phyloP scores from a whole-genome alignment of 306 rosid genomes.

The Fragaria ananassa region DNA sequence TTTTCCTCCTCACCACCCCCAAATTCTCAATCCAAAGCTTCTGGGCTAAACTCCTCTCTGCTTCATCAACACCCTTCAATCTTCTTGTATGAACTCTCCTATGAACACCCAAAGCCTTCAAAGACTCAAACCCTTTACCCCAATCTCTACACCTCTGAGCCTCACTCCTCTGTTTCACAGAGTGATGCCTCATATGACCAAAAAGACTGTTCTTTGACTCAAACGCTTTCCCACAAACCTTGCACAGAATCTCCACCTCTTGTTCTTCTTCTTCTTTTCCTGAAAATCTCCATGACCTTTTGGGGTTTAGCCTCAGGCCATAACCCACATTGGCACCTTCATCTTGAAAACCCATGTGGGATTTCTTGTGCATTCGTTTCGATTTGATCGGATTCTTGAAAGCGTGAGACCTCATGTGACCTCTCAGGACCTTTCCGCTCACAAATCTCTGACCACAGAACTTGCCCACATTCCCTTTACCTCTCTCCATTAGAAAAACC shows the following conservation, averaged over 20 bases:
- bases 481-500: slow-evolving; percentile 20
- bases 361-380: slow-evolving; percentile 6
- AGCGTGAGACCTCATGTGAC: slow-evolving; percentile 48
- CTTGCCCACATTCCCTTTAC: slow-evolving; percentile 34
- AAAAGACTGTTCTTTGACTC: slow-evolving; percentile 35
- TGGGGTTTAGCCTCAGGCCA: slow-evolving; percentile 47
- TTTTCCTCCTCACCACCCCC: slow-evolving; percentile 32
- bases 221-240: slow-evolving; percentile 39
- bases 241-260: slow-evolving; percentile 19
- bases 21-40: slow-evolving; percentile 23
- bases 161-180: slow-evolving; percentile 29
- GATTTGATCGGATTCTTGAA: slow-evolving; percentile 24
- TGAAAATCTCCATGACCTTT: slow-evolving; percentile 39
- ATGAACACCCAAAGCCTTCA: slow-evolving; percentile 29
- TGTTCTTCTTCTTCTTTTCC: background rate
- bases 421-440: slow-evolving; percentile 49
- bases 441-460: slow-evolving; percentile 38
- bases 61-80: slow-evolving; percentile 1
- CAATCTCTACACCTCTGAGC: slow-evolving; percentile 31
- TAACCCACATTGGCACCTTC: slow-evolving; percentile 20
- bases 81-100: slow-evolving; percentile 18
- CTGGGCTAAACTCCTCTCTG: background rate
- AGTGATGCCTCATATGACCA: slow-evolving; percentile 58
- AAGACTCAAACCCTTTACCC: slow-evolving; percentile 31
- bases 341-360: slow-evolving; percentile 1